Base-by-base conservation (phyloP, 495 filamentous ascomycete species). In the Glarea lozoyensis region DNA sequence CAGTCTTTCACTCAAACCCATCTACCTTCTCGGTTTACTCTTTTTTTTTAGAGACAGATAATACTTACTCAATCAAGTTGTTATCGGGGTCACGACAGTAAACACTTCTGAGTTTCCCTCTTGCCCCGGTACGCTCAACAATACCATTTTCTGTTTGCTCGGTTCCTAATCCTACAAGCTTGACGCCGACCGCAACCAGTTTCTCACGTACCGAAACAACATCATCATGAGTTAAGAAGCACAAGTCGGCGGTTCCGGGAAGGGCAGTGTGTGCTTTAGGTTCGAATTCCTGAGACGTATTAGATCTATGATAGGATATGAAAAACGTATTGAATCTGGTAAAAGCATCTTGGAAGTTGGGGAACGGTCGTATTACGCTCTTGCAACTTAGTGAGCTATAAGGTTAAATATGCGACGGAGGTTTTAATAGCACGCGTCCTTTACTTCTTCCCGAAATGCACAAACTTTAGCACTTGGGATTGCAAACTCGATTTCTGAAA, bases 51-150 rank as follows among this genome's bases (percentile, higher is more conserved):
- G 32, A 12, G 3, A 34, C 13, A 38, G 25, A 2, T 24, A 12
- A 30, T 20, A 61, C 65, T 43, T 52, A 74, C 71, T 76, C 72
- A 39, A 77, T 65, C 21, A 77, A 57, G 57, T 77, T 77, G 13
- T 66, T 69, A 64, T 77, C 72, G 1, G 71, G 70, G 56, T 76
- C 73, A 22, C 73, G 58, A 47, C 68, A 61, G 60, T 75, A 75
- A 2, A 75, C 65, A 55, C 72, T 77, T 13, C 64, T 57, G n/a
- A 76, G 45, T 34, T 60, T 67, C 3, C 67, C 67, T 15, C 60
- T 56, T 1, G 72, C 70, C 12, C 73, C 71, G 0, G 69, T 75
- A 25, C 72, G 54, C 20, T 63, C 56, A 9, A 77, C 73, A 22
- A 75, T 58, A 21, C 63, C 49, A 3, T 61, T 61, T 19, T 49